These are phyloP conservation scores for Gossypium davidsonii DNA, from an alignment of 441 rosid genomes.

Conservation along the genomic window DNA sequence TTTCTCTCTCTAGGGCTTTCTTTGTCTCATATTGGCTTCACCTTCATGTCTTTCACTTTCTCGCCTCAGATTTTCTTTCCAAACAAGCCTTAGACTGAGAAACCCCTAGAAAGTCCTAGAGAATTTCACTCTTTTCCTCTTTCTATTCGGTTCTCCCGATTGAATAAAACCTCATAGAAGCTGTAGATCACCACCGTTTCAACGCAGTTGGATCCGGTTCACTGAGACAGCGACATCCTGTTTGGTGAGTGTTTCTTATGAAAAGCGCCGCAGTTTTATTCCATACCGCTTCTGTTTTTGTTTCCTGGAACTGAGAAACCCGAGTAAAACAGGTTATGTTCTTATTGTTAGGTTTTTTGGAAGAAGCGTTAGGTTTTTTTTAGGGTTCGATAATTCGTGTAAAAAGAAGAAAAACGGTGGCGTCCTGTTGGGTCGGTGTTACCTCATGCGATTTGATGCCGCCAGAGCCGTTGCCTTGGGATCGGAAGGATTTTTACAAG, in stretches of 20 bases:
- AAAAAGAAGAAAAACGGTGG: slow-evolving; percentile 18
- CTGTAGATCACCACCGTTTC: neutral
- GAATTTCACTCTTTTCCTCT: neutral
- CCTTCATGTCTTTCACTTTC: slow-evolving; percentile 24
- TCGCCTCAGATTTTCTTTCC: slow-evolving; percentile 27
- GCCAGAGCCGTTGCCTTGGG: slow-evolving; percentile 89
- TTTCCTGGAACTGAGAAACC: neutral
- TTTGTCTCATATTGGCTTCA: slow-evolving; percentile 47
- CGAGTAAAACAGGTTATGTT: neutral
- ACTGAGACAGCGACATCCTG: neutral
- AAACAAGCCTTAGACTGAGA: slow-evolving; percentile 13
- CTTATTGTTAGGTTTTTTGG: neutral
- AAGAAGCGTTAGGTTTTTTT: slow-evolving; percentile 1
- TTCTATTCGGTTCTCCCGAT: neutral
- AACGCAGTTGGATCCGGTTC: slow-evolving; percentile 2
- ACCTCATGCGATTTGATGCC: slow-evolving; percentile 78
- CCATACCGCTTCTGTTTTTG: neutral
- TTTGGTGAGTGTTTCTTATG: neutral
- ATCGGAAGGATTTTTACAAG: slow-evolving; percentile 83
- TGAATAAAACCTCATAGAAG: neutral
- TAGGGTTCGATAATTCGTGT: slow-evolving; percentile 13
- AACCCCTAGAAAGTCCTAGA: slow-evolving; percentile 7
- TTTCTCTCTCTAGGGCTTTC: slow-evolving; percentile 36
- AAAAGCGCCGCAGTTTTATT: neutral
- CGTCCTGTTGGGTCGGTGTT: slow-evolving; percentile 21